phyloP scores from a whole-genome alignment of 495 filamentous ascomycete genomes.

The Parmelia sp. region DNA sequence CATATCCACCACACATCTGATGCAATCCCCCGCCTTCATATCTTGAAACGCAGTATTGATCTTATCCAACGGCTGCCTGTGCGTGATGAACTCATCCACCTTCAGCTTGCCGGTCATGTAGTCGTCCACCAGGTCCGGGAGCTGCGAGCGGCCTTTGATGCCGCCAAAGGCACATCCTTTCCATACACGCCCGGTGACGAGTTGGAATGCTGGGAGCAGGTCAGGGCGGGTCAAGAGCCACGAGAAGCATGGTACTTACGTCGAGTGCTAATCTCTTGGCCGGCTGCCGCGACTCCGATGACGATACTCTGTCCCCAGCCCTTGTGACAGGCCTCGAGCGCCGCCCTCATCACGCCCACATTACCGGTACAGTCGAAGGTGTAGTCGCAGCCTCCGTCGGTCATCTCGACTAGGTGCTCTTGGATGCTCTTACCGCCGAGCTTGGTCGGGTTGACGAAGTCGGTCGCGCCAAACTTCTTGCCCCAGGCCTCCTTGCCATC shows the following conservation, averaged over 20 bases:
- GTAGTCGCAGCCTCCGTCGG: conserved; percentile 98
- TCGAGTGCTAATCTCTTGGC: conserved; percentile 91
- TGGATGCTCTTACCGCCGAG: conserved; percentile 71
- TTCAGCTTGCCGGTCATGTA: conserved; percentile 86
- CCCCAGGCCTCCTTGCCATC: conserved; percentile 86
- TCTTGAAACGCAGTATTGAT: conserved; percentile 88
- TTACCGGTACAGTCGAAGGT: conserved; percentile 99
- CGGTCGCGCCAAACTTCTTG: conserved; percentile 88
- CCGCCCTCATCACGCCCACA: conserved; percentile 89
- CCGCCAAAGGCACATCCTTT: conserved; percentile 96
- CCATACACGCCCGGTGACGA: conserved; percentile 96
- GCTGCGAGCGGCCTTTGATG: conserved; percentile 92
- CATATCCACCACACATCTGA: conserved; percentile 68
- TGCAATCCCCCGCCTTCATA: conserved; percentile 96
- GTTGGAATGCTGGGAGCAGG: conserved; percentile 73
- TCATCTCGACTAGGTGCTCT: conserved; percentile 92
- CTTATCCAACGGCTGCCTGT: conserved; percentile 68
- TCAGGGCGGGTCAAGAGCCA: conserved; percentile 19
- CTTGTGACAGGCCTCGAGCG: conserved; percentile 97
- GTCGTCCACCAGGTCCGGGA: conserved; percentile 81
- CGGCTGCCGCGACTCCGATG: conserved; percentile 95
- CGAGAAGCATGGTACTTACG: conserved; percentile 52
- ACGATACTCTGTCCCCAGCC: conserved; percentile 98
- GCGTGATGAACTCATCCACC: conserved; percentile 99
- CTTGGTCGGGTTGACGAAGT: conserved; percentile 92